phyloP scores from a whole-genome alignment of 192 early-diverging fungal genomes.

The Umbelopsis vinacea region DNA sequence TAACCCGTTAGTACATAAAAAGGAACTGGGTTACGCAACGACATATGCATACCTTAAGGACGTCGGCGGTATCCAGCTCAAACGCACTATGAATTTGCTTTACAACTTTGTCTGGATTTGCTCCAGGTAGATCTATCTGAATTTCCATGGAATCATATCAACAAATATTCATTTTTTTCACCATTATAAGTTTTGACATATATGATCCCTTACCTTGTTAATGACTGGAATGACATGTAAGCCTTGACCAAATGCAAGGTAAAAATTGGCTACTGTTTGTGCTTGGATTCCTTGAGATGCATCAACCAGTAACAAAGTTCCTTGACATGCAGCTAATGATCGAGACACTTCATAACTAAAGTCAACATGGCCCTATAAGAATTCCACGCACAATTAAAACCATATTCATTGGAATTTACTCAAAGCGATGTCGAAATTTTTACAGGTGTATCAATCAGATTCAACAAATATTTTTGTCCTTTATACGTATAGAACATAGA shows the following conservation, averaged over 20 bases:
- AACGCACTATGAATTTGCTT: constrained; percentile 87
- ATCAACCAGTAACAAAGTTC: constrained; percentile 90
- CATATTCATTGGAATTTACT: neutral
- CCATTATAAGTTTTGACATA: neutral
- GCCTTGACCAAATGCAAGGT: constrained; percentile 86
- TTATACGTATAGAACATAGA: constrained; percentile 93
- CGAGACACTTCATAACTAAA: constrained; percentile 96
- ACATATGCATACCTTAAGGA: constrained; percentile 42
- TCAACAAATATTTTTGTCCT: constrained; percentile 83
- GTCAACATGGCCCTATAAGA: constrained; percentile 77
- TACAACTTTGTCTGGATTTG: constrained; percentile 78
- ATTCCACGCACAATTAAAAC: neutral
- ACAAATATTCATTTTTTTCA: neutral
- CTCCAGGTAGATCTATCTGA: constrained; percentile 87
- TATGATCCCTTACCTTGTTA: constrained; percentile 71
- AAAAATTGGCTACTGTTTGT: constrained; percentile 98
- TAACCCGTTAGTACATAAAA: neutral
- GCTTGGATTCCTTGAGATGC: constrained; percentile 96
- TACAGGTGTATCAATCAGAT: constrained; percentile 96
- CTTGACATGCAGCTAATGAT: constrained; percentile 92
- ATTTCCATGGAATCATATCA: neutral
- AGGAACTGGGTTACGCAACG: neutral
- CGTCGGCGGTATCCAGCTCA: constrained; percentile 72
- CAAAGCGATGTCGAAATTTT: neutral
- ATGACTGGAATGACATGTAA: constrained; percentile 88